These are phyloP conservation scores for Tulasnella sp. DNA, from an alignment of 768 basidiomycete species.

Conservation along the genomic window DNA sequence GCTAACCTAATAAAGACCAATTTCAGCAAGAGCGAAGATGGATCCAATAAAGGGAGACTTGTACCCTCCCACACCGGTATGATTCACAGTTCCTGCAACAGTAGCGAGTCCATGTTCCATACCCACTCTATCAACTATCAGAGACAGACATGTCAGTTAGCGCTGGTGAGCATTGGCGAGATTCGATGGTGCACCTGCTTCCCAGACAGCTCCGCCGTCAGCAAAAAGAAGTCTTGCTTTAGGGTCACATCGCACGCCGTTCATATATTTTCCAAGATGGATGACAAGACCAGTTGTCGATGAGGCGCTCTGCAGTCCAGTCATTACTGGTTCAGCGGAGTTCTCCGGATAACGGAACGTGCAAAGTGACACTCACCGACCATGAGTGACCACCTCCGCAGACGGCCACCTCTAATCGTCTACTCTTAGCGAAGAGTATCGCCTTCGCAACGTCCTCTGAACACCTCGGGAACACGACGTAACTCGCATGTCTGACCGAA, in stretches of 20 bases:
- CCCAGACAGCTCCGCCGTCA: constrained; percentile 23
- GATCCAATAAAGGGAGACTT: neutral
- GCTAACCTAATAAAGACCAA: constrained; percentile 24
- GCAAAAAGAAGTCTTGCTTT: constrained; percentile 22
- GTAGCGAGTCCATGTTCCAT: constrained; percentile 2
- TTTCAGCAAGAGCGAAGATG: neutral
- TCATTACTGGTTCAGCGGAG: constrained; percentile 19
- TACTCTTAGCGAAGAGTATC: constrained; percentile 15
- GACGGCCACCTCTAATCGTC: constrained; percentile 20
- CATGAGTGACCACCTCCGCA: constrained; percentile 24
- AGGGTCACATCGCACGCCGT: constrained; percentile 21
- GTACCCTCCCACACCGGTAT: constrained; percentile 2
- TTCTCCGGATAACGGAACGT: neutral
- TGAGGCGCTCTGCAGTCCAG: constrained; percentile 17
- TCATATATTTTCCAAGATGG: constrained; percentile 24
- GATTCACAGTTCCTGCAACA: neutral
- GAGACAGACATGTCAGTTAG: neutral
- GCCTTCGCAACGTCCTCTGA: constrained; percentile 18
- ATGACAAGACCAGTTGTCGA: constrained; percentile 27
- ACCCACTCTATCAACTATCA: neutral
- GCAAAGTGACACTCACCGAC: neutral
- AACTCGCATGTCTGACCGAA: neutral
- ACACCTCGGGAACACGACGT: constrained; percentile 17
- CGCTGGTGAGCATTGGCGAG: too few relatives aligned
- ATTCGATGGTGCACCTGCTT: neutral